A percentile compares a stretch with the other conserved stretches of the same genome.
Conservation (phyloP, 164 flowering plant genomes). For the Kingdonia uniflora region DNA sequence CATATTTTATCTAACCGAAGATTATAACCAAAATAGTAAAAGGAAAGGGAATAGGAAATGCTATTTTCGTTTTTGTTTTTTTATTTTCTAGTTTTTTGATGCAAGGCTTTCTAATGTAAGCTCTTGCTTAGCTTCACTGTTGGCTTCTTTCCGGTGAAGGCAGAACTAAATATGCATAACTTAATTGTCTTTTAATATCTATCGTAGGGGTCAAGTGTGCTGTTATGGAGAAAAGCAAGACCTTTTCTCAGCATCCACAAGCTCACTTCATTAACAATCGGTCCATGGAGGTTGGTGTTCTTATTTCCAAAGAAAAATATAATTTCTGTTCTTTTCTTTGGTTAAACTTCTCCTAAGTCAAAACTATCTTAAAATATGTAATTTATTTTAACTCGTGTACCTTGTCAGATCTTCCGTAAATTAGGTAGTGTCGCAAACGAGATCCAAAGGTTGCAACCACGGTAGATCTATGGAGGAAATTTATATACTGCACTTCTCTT, state of each 20-base stretch:
- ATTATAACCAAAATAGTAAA: too few relatives aligned
- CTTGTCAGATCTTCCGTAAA: conserved; percentile 69
- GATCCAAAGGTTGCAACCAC: conserved; percentile 68
- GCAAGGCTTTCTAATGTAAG: too few relatives aligned
- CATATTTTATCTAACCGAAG: too few relatives aligned
- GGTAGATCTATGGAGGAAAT: conserved; percentile 85
- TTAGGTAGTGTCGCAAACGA: conserved; percentile 78
- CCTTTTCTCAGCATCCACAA: conserved; percentile 81
- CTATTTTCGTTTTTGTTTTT: too few relatives aligned
- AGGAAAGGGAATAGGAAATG: too few relatives aligned
- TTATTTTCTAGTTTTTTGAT: too few relatives aligned
- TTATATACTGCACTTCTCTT: conserved; percentile 83
- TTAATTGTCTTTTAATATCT: neutral
- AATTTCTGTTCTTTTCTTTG: conserved; percentile 6
- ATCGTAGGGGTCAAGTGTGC: conserved; percentile 69
- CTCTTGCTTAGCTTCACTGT: neutral
- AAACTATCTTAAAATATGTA: neutral
- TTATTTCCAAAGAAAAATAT: neutral
- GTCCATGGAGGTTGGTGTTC: conserved; percentile 78
- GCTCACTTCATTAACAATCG: conserved; percentile 97
- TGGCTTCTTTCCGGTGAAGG: neutral
- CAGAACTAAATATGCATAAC: too few relatives aligned
- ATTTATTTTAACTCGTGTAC: conserved; percentile 7
- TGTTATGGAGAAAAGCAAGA: conserved; percentile 59
- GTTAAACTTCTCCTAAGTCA: neutral